phyloP scores from a whole-genome alignment of 345 rosid genomes.

The Melastoma malabathricum region DNA sequence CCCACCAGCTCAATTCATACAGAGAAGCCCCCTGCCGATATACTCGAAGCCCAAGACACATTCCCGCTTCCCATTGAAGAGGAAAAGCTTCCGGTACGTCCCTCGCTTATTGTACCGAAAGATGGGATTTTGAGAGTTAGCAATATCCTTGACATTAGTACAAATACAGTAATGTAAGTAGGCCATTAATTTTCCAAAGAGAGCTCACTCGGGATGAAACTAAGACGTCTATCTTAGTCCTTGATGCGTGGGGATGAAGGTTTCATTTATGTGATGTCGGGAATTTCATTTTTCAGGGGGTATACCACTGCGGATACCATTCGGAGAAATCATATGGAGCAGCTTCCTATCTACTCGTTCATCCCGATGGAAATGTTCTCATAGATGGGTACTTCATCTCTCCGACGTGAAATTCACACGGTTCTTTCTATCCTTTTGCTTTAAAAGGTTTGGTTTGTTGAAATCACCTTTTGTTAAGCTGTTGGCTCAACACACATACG shows the following conservation, averaged over 20 bases:
- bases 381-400: slow-evolving; percentile 33
- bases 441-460: neutral
- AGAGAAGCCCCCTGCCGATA: slow-evolving; percentile 39
- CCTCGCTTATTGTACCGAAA: neutral
- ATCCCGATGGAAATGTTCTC: slow-evolving; percentile 44
- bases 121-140: neutral
- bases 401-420: neutral
- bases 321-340: slow-evolving; percentile 56
- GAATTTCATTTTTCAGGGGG: slow-evolving; percentile 26
- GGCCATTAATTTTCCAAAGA: too few relatives aligned
- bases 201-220: too few relatives aligned
- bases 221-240: too few relatives aligned
- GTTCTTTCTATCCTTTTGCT: neutral
- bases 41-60: slow-evolving; percentile 37
- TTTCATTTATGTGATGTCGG: neutral
- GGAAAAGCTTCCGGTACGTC: slow-evolving; percentile 33
- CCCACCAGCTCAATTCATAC: slow-evolving; percentile 52
- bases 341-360: slow-evolving; percentile 41
- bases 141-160: too few relatives aligned
- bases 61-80: slow-evolving; percentile 42
- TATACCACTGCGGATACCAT: slow-evolving; percentile 61
- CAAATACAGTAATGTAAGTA: too few relatives aligned
- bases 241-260: too few relatives aligned
- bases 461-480: neutral
- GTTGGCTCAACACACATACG: neutral